Base-by-base conservation (phyloP, 2,329 filamentous ascomycete genomes). In the Penicillium freii region DNA sequence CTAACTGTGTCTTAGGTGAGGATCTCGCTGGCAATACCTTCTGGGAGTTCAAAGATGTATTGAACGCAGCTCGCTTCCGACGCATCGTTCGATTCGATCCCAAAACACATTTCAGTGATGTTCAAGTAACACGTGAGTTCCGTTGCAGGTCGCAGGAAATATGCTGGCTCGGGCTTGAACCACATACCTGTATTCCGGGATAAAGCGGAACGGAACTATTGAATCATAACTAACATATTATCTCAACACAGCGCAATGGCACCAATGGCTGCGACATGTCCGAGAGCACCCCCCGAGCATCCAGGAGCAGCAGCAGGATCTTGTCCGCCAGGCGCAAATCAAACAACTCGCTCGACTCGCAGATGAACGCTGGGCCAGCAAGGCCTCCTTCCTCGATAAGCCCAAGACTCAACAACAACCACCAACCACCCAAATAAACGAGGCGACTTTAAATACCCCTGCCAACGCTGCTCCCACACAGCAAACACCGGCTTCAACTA, bases 211-310 rank as follows among this genome's bases (percentile, higher is more conserved):
- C 6, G 13, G 23, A 31, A 34, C 47, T 21, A 8, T 27, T 56
- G 49, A 53, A 40, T 19, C 5, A 36, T 11, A 27, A 19, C 65
- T 69, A 44, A 70, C 54, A n/a, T n/a, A n/a, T 29, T 21, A n/a
- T 29, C 25, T 39, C 34, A 43, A 21, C 53, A 34, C 69, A 85
- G 82, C 85, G 51, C 82, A 85, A 80, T 88, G 85, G 85, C 83
- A 86, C 67, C 85, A 87, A 75, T 88, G 85, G 85, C 81, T 88
- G 27, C 83, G 85, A 65, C 80, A 87, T 63, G 84, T 84, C 10
- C 83, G 85, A 44, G 65, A 74, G 51, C 75, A 82, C 17, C 75
- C 85, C 3, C 85, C 85, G 0, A 78, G 79, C 1, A 69, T 87
- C 49, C 68, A 80, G 63, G 85, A 88, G 71, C 85, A 87, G 65